Percentiles rank a stretch among this genome's conserved stretches.
Conservation (phyloP, 805 yeast species). For the Pichia kluyveri region DNA sequence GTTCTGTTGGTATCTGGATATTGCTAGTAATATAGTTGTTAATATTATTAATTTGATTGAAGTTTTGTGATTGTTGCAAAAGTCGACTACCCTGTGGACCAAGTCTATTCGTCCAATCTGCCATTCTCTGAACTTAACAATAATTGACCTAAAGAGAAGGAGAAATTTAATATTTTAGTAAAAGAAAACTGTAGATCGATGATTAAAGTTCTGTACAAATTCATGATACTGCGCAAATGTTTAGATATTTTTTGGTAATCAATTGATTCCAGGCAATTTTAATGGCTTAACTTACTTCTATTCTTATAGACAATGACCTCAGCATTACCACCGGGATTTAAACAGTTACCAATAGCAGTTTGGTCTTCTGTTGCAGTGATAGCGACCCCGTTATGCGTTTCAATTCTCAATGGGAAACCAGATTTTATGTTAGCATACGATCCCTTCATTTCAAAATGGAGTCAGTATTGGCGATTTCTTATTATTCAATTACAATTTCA, state of each 20-base stretch:
- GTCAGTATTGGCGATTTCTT: slow-evolving; percentile 48
- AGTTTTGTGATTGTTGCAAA: not conserved
- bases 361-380: slow-evolving; percentile 29
- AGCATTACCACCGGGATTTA: slow-evolving; percentile 23
- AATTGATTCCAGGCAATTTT: too few species aligned
- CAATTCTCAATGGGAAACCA: slow-evolving; percentile 37
- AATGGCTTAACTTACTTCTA: too few species aligned
- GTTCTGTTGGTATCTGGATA: slow-evolving; percentile 27
- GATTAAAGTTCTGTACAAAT: too few species aligned
- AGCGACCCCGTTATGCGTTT: slow-evolving; percentile 30
- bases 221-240: too few species aligned
- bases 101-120: slow-evolving; percentile 8
- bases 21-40: not conserved
- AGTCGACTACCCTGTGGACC: slow-evolving; percentile 19
- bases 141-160: not conserved
- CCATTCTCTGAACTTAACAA: not conserved
- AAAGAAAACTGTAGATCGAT: too few species aligned
- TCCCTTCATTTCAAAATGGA: slow-evolving; percentile 47
- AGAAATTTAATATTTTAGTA: too few species aligned
- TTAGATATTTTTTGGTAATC: too few species aligned
- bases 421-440: slow-evolving; percentile 34
- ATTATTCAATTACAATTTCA: slow-evolving; percentile 44
- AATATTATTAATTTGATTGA: too few species aligned
- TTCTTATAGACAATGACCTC: not conserved
- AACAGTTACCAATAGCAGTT: slow-evolving; percentile 31